Percentiles rank a stretch among this genome's conserved stretches.
Conservation (phyloP, 1,139 yeast species). For the Taiozyma onychis region DNA sequence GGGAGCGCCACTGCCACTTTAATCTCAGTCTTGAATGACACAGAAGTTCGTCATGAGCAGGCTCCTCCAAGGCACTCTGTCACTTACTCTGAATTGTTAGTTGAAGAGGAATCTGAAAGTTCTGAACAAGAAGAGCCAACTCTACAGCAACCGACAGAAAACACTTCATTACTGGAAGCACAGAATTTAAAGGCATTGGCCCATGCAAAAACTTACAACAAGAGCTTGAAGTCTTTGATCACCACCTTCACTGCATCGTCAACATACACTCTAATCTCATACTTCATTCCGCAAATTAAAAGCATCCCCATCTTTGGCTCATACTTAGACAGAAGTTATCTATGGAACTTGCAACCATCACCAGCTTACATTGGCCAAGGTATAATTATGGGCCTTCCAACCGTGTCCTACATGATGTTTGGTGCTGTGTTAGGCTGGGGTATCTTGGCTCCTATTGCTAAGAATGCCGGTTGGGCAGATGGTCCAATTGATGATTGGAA, state of each 20-base stretch:
- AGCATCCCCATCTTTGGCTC: constrained; percentile 73
- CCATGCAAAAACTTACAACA: constrained; percentile 35
- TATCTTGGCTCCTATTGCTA: constrained; percentile 73
- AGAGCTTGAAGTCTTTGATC: constrained; percentile 53
- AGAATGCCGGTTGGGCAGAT: constrained; percentile 74
- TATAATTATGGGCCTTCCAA: constrained; percentile 92
- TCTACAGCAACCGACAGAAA: constrained; percentile 4
- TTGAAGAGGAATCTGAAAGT: constrained; percentile 17
- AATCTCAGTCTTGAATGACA: constrained; percentile 79
- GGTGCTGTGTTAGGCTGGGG: constrained; percentile 95
- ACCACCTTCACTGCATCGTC: constrained; percentile 68
- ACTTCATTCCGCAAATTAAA: constrained; percentile 65
- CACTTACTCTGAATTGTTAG: constrained; percentile 27
- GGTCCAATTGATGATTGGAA: constrained; percentile 92
- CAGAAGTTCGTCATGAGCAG: constrained; percentile 46
- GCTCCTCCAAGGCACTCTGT: constrained; percentile 24
- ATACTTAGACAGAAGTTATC: constrained; percentile 54
- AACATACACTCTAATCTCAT: constrained; percentile 61
- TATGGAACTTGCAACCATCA: constrained; percentile 91
- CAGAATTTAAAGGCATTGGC: constrained; percentile 25
- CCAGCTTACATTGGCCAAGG: constrained; percentile 99
- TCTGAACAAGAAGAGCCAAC: constrained; percentile 3
- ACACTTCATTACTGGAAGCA: constrained; percentile 24
- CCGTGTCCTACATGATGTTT: constrained; percentile 84
- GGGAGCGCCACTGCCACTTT: constrained; percentile 95